Base-by-base conservation (phyloP, 2,329 filamentous ascomycete genomes). In the Xylariaceae sp. region DNA sequence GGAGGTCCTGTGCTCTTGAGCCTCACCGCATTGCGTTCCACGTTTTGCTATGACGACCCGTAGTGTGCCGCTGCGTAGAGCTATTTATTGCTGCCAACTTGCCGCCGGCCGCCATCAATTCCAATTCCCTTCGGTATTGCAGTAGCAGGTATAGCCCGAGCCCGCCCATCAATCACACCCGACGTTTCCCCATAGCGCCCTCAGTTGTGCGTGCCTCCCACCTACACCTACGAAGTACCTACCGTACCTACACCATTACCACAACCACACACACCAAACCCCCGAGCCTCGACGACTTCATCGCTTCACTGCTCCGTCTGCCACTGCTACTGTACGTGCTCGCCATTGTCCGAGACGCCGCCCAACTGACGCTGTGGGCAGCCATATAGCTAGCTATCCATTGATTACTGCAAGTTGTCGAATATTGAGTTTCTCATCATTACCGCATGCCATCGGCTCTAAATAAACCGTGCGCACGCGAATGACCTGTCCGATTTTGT, bases 111-210 rank as follows among this genome's bases (percentile, higher is more conserved):
- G 29, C n/a, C 13, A 5, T 10, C n/a, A 32, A 32, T 45, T 7
- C 39, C n/a, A 32, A 32, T 45, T 7, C 39, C 39, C 16, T 19
- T 37, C 5, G 15, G 5, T 37, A 37, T 37, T 40, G 3, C 37
- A 34, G 32, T 34, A 34, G 32, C 37, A 40, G 37, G 37, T 40
- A 40, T 40, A 40, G n/a, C 21, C 32, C 6, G 48, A 53, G 47
- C 51, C 39, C 45, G 36, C 53, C 47, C 47, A 42, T 47, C 49
- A 47, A n/a, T 47, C 55, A 46, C 51, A 57, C 43, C 53, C 53
- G 55, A 57, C 41, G 22, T 55, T 57, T 47, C 47, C 49, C 55
- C 53, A 41, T 46, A 52, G 26, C 45, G 47, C 48, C 42, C 40
- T 47, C 30, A 32, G 16, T 36, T 52, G 42, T 30, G 19, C 22